Evolutionary conservation across 352 stramenopile species (phyloP).

Genomic region (Globisporangium sylvaticum): DNA sequence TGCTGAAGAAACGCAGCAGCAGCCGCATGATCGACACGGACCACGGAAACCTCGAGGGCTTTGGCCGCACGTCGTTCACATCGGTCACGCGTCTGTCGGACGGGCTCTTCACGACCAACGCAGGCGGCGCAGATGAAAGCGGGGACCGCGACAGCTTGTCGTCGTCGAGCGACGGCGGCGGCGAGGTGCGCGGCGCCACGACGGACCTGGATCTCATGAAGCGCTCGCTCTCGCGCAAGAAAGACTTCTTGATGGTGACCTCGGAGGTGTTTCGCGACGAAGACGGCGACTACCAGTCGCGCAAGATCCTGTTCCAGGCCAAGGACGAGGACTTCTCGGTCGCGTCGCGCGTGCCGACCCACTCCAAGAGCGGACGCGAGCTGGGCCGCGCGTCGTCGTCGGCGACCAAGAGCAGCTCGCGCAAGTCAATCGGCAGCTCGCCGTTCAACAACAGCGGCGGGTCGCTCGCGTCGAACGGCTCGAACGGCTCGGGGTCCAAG

Average conservation of each 20-base stretch:
- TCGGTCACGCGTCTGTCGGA: conserved; percentile 66
- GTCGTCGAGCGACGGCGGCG: conserved; percentile 30
- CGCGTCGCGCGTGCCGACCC: conserved; percentile 66
- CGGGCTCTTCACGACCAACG: conserved; percentile 19
- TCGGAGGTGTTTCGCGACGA: conserved; percentile 86
- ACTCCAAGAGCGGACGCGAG: conserved; percentile 62
- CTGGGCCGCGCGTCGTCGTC: conserved; percentile 46
- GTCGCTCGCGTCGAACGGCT: conserved; percentile 45
- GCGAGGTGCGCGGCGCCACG: conserved; percentile 17
- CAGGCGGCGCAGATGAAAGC: conserved; percentile 17
- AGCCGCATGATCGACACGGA: conserved; percentile 24
- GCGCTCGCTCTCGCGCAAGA: conserved; percentile 80
- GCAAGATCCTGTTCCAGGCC: conserved; percentile 88
- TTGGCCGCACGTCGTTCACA: conserved; percentile 71
- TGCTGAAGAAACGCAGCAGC: conserved; percentile 56
- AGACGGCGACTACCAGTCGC: conserved; percentile 79
- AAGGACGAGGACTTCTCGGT: conserved; percentile 85
- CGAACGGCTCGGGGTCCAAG: conserved; percentile 15
- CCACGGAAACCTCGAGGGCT: conserved; percentile 47
- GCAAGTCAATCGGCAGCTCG: conserved; percentile 45
- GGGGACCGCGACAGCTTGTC: conserved; percentile 41
- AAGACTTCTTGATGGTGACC: conserved; percentile 90
- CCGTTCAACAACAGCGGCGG: conserved; percentile 32
- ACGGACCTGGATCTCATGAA: conserved; percentile 79
- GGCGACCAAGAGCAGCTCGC: conserved; percentile 41